A percentile compares a stretch with the other conserved stretches of the same genome.
Conservation (phyloP, 192 early-diverging fungal genomes). For the Backusella tuberculispora region DNA sequence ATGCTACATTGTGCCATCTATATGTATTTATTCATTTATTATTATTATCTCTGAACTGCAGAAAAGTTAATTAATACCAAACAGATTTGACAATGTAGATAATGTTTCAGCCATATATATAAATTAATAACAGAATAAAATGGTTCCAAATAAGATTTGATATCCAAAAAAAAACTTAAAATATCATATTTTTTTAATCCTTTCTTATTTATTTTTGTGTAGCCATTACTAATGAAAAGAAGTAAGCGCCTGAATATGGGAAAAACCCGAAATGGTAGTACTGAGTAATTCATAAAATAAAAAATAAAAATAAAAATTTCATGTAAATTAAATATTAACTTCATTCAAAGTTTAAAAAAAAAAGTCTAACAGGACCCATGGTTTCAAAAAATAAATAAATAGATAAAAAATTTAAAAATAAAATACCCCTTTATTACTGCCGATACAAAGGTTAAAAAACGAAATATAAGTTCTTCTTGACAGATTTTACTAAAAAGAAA, state of each 20-base stretch:
- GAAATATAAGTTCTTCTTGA: background rate
- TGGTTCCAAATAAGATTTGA: background rate
- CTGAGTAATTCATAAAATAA: background rate
- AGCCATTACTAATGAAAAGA: background rate
- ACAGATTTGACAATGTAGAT: too few relatives aligned
- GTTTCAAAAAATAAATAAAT: background rate
- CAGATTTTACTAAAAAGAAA: background rate
- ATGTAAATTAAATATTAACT: too few relatives aligned
- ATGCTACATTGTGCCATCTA: background rate
- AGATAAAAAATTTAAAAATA: background rate
- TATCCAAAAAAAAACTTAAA: background rate
- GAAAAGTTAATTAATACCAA: too few relatives aligned
- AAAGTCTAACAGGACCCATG: background rate
- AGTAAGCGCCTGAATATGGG: background rate
- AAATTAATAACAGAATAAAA: background rate
- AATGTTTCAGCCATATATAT: background rate
- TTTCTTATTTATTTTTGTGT: background rate
- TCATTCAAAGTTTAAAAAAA: background rate
- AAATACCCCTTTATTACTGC: background rate
- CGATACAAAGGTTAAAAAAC: background rate
- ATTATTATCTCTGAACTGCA: background rate
- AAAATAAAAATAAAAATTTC: too few relatives aligned
- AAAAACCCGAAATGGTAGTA: background rate
- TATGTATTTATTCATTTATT: background rate
- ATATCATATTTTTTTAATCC: background rate